Conservation (phyloP, 257 asterid genomes). For the Nicotiana benthamiana region DNA sequence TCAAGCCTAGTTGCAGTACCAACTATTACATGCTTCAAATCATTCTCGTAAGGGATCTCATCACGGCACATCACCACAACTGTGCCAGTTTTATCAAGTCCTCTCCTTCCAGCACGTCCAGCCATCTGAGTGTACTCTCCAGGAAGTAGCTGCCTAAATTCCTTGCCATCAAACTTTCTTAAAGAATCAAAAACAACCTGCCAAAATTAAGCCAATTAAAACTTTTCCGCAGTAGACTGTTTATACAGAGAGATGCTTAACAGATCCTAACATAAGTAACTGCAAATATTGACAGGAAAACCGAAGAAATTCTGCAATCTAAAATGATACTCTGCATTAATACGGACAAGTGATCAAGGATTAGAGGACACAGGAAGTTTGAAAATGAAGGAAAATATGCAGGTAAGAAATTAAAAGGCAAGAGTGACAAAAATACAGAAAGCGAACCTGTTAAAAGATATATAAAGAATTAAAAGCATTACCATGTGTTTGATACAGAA, state of each 20-base stretch:
- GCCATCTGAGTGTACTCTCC: constrained; percentile 99
- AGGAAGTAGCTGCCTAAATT: constrained; percentile 79
- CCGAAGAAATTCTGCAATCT: background rate
- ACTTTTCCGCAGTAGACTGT: background rate
- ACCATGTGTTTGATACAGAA: background rate
- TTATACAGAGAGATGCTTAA: background rate
- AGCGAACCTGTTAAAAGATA: background rate
- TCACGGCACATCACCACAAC: constrained; percentile 91
- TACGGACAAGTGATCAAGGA: background rate
- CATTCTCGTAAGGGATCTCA: constrained; percentile 78
- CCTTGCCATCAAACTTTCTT: constrained; percentile 94
- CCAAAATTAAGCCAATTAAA: constrained; percentile 14
- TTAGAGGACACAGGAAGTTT: background rate
- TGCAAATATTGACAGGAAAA: background rate
- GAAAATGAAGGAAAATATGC: background rate
- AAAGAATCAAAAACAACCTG: constrained; percentile 93
- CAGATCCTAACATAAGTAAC: background rate
- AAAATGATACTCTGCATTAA: background rate
- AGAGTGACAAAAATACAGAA: background rate
- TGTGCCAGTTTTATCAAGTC: constrained; percentile 93
- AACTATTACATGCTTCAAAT: constrained; percentile 69
- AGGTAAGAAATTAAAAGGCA: background rate
- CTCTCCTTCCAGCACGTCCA: constrained; percentile 99
- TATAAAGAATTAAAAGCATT: background rate
- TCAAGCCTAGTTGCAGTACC: constrained; percentile 86